Evolutionary conservation across 2,329 filamentous ascomycete genomes (phyloP), one percentile per base, ranked within the genome.

Genomic region (Cadophora malorum): DNA sequence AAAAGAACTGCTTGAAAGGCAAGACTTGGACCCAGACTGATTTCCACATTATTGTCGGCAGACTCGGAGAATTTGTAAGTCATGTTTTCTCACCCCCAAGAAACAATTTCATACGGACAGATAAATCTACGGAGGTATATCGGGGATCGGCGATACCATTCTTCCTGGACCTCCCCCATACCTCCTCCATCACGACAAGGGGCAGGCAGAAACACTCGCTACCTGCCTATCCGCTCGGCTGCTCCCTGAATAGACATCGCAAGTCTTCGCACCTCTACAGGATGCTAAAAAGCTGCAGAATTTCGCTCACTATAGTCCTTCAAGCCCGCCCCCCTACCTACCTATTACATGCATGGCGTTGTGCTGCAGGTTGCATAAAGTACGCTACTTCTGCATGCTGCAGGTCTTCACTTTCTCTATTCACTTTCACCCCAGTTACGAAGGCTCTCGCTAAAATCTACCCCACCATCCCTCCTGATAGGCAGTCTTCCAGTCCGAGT

Each of bases 271-370:
- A 33, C 52, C 25, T 38, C 25, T 28, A 33, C 52, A 7, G 6
- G 14, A 33, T 55, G 25, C 52, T 14, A 55, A 55, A 31, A 55
- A 16, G 52, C 52, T 55, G 25, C 28, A 33, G 52, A 14, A 33
- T n/a, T 33, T n/a, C 9, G 16, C 52, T 19, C 25, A 33, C 52
- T 33, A n/a, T 5, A 55, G 52, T 49, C 28, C 52, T 55, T 25
- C 52, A 55, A 55, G 28, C 52, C 52, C 52, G 16, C 58, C 45
- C 19, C 1, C 47, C 31, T 64, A 23, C 61, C 63, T 33, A 65
- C 64, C 68, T 65, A 67, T 60, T 66, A 55, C 66, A 65, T 65
- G 68, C 69, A 70, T 68, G 66, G 69, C 69, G 66, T 68, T 63
- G 65, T 64, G 60, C 60, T 53, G 19, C 61, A 55, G 52, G 14